Conservation (phyloP, 2,329 filamentous ascomycete genomes). For the Pseudonectria buxi region DNA sequence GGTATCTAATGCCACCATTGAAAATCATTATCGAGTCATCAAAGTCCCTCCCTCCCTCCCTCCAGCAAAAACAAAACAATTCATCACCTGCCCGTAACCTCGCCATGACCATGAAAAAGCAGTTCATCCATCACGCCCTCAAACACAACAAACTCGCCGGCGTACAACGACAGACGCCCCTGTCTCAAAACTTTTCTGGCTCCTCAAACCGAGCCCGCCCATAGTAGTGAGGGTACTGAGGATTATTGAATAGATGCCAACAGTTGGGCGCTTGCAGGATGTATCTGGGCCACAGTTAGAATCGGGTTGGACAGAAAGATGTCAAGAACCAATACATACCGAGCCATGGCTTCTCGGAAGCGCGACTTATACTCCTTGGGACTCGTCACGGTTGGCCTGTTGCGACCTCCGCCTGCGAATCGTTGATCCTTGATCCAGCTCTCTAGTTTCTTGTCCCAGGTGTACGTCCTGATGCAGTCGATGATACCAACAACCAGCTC, state of each 20-base stretch:
- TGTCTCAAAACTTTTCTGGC: constrained; percentile 22
- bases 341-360: constrained; percentile 93
- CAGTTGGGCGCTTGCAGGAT: constrained; percentile 69
- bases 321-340: constrained; percentile 46
- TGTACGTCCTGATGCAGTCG: constrained; percentile 96
- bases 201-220: constrained; percentile 34
- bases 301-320: background rate
- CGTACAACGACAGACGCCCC: background rate
- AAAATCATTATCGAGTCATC: no score
- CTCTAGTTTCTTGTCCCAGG: constrained; percentile 99
- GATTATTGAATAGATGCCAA: constrained; percentile 61
- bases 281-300: constrained; percentile 39
- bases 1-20: no score
- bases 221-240: constrained; percentile 31
- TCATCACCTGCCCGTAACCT: no score
- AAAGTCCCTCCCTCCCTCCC: no score
- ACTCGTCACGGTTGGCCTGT: constrained; percentile 90
- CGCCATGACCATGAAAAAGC: no score
- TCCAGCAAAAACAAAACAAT: no score
- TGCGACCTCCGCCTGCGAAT: constrained; percentile 67
- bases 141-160: no score
- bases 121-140: no score
- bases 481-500: constrained; percentile 97
- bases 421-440: constrained; percentile 98
- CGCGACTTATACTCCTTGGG: constrained; percentile 96